These are phyloP conservation scores for Selaginella tamariscina DNA, from an alignment of 75 land plant species.

Conservation along the genomic window DNA sequence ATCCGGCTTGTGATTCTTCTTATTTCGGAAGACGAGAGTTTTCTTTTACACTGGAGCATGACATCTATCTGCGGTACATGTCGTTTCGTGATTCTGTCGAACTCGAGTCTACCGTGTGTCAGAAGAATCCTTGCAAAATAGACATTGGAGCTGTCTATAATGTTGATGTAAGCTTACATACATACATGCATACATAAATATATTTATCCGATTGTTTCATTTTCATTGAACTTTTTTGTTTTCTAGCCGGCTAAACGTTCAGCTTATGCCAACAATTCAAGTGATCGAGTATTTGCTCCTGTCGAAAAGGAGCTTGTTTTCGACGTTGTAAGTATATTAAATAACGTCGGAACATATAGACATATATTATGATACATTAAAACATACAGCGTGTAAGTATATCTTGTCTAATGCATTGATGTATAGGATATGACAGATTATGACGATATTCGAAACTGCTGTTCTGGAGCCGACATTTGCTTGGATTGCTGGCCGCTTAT, in stretches of 20 bases:
- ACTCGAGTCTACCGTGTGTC: slow-evolving; percentile 61
- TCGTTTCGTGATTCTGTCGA: slow-evolving; percentile 64
- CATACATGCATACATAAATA: too few relatives aligned
- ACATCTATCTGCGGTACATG: slow-evolving; percentile 73
- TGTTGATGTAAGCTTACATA: slow-evolving; percentile 77
- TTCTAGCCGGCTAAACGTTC: slow-evolving; percentile 85
- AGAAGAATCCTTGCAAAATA: slow-evolving; percentile 78
- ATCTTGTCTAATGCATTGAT: background rate
- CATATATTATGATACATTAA: background rate
- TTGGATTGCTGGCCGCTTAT: slow-evolving; percentile 94
- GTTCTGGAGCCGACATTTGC: slow-evolving; percentile 90
- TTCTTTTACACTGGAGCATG: slow-evolving; percentile 75
- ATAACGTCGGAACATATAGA: background rate
- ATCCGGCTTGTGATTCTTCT: slow-evolving; percentile 74
- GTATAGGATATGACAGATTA: slow-evolving; percentile 95
- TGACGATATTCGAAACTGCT: slow-evolving; percentile 91
- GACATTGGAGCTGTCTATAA: slow-evolving; percentile 96
- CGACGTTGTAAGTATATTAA: slow-evolving; percentile 95
- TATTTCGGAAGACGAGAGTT: slow-evolving; percentile 73
- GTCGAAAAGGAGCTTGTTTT: slow-evolving; percentile 93
- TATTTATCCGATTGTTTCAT: background rate
- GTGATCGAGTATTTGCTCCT: slow-evolving; percentile 63
- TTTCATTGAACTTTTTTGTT: background rate
- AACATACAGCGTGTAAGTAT: too few relatives aligned
- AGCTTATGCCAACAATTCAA: slow-evolving; percentile 60